Conservation (phyloP, 257 asterid species). For the Gentiana straminea region DNA sequence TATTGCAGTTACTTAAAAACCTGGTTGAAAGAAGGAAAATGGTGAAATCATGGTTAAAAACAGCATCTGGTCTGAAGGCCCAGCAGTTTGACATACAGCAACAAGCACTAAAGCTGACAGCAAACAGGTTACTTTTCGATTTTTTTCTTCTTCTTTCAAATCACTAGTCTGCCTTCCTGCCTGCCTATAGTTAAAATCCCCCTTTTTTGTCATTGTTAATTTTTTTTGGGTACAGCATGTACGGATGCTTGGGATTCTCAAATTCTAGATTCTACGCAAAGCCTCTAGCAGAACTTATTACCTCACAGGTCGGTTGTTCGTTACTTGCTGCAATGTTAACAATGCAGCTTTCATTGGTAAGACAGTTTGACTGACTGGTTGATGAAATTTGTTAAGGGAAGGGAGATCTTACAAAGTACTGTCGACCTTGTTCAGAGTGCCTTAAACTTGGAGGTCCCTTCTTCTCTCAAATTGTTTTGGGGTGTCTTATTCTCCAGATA, state of each 20-base stretch:
- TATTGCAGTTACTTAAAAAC: constrained; percentile 60
- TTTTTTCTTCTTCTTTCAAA: constrained; percentile 2
- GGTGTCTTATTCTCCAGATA: constrained; percentile 5
- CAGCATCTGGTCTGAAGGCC: constrained; percentile 77
- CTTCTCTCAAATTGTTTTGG: constrained; percentile 9
- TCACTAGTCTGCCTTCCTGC: background rate
- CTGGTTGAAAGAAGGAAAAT: constrained; percentile 81
- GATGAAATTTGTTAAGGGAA: constrained; percentile 48
- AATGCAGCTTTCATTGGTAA: background rate
- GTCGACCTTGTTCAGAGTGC: constrained; percentile 83
- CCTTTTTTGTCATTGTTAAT: constrained; percentile 16
- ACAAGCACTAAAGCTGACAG: constrained; percentile 95
- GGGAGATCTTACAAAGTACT: constrained; percentile 91
- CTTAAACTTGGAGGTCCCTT: constrained; percentile 71
- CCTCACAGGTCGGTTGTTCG: constrained; percentile 56
- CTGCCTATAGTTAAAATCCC: constrained; percentile 5
- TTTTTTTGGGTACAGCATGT: constrained; percentile 51
- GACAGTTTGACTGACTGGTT: constrained; percentile 18
- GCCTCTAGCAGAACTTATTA: constrained; percentile 91
- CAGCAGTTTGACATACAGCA: constrained; percentile 95
- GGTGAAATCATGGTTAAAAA: constrained; percentile 67
- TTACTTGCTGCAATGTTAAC: constrained; percentile 6
- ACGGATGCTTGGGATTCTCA: constrained; percentile 94
- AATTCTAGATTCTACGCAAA: constrained; percentile 95
- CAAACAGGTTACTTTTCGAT: constrained; percentile 62